A percentile compares a stretch with the other conserved stretches of the same genome.
phyloP scores from a whole-genome alignment of 2,329 filamentous ascomycete genomes.

The Fusarium caatingaense region DNA sequence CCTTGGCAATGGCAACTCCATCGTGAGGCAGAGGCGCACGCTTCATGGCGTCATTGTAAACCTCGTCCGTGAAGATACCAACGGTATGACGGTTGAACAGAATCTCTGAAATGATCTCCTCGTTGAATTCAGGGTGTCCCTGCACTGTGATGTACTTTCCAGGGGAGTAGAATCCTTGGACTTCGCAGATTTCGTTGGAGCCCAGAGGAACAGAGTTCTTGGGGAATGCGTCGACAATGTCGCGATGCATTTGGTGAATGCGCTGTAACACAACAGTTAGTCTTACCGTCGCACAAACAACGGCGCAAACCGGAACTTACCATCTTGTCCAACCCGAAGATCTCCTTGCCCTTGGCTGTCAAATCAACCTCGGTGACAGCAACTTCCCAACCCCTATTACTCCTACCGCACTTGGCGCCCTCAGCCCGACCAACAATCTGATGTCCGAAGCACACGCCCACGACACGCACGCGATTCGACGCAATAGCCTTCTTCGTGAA shows the following conservation, averaged over 20 bases:
- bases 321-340: slow-evolving; percentile 54
- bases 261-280: slow-evolving; percentile 45
- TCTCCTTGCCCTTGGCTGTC: slow-evolving; percentile 53
- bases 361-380: slow-evolving; percentile 56
- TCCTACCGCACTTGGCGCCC: slow-evolving; percentile 53
- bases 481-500: slow-evolving; percentile 52
- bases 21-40: slow-evolving; percentile 78
- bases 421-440: slow-evolving; percentile 60
- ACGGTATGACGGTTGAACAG: slow-evolving; percentile 66
- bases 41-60: slow-evolving; percentile 75
- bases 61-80: slow-evolving; percentile 76
- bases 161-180: slow-evolving; percentile 58
- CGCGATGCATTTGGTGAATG: slow-evolving; percentile 62
- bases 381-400: slow-evolving; percentile 58
- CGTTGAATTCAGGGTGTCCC: slow-evolving; percentile 61
- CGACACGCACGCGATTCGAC: slow-evolving; percentile 69
- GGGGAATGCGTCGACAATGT: slow-evolving; percentile 57
- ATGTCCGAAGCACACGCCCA: slow-evolving; percentile 62
- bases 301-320: slow-evolving; percentile 56
- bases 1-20: slow-evolving; percentile 77
- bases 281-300: slow-evolving; percentile 69
- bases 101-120: slow-evolving; percentile 54
- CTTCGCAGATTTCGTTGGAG: slow-evolving; percentile 54
- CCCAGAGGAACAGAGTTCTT: slow-evolving; percentile 55
- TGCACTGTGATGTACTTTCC: slow-evolving; percentile 56